These are phyloP conservation scores for Tetrapisispora namnaoensis DNA, from an alignment of 805 yeast genomes.

Conservation along the genomic window DNA sequence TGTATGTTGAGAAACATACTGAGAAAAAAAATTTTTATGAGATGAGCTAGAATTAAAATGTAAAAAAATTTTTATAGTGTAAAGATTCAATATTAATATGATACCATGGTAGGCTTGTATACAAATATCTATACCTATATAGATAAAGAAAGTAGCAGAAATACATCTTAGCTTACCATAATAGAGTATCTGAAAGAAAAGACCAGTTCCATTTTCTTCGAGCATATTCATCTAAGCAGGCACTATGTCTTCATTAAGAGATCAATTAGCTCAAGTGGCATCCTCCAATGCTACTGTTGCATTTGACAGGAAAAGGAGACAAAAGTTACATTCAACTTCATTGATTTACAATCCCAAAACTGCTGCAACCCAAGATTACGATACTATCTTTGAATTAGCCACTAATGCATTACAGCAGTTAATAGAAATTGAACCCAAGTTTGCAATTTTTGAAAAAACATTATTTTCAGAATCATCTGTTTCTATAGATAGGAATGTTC, in stretches of 20 bases:
- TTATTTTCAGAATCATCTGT: conserved; percentile 79
- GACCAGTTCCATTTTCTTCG: no score
- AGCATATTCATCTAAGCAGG: neutral
- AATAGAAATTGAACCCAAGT: conserved; percentile 62
- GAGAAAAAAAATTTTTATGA: neutral
- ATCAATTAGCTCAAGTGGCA: conserved; percentile 68
- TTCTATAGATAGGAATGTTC: conserved; percentile 71
- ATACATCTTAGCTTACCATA: no score
- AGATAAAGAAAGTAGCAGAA: no score
- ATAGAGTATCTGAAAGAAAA: no score
- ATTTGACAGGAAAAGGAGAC: conserved; percentile 76
- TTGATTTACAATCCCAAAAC: conserved; percentile 74
- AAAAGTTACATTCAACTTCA: conserved; percentile 81
- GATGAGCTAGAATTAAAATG: neutral
- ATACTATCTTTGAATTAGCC: conserved; percentile 61
- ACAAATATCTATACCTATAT: no score
- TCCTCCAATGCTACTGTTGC: conserved; percentile 60
- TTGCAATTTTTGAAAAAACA: conserved; percentile 56
- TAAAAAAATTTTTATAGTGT: neutral
- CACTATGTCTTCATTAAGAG: conserved; percentile 56
- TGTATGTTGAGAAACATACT: neutral
- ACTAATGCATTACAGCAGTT: conserved; percentile 69
- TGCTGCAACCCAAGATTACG: conserved; percentile 94
- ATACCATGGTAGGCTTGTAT: no score
- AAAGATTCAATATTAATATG: neutral